Base-by-base conservation (phyloP, 768 basidiomycete species). In the Psilocybe subaeruginosa region DNA sequence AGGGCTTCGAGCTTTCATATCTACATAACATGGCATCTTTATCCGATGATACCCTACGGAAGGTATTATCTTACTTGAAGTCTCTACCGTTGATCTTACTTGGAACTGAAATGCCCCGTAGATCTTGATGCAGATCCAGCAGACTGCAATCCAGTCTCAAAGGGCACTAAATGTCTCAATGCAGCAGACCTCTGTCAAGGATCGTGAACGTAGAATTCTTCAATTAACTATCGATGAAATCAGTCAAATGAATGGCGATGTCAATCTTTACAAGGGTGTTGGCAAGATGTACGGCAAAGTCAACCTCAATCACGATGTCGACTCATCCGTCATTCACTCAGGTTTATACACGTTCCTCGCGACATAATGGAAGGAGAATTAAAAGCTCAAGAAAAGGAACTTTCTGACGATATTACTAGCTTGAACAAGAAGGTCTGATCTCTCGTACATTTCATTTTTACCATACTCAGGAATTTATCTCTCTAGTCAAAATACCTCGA, bases 81-180 rank as follows among this genome's bases (percentile, higher is more conserved):
- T 23, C 23, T 23, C 23, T 23, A 23, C 23, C 23, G 23, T 17
- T 14, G n/a, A 27, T 9, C 33, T 48, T 45, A 31, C n/a, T 54
- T 62, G 51, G 64, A 43, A 27, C 56, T 33, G 33, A 48, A 17
- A n/a, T 17, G 30, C 19, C 33, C 33, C n/a, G 29, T 75, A 97
- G 95, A 96, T 97, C 72, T 77, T 97, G 58, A 78, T 91, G 46
- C 95, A 97, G 80, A 96, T 97, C 59, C 95, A 97, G 76, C 87
- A 91, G 74, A 95, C 93, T 14, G 93, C 93, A 12, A 78, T 95
- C 19, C 87, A 90, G 70, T 94, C 95, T 4, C 92, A 95, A 70
- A 83, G 90, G 53, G 85, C 90, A 14, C 83, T 95, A 53, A 86
- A 84, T 65, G 59, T 92, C 56, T 84, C 92, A 41, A 78, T 79